These are phyloP conservation scores for Ogataea angusta DNA, from an alignment of 805 yeast species.

Conservation along the genomic window DNA sequence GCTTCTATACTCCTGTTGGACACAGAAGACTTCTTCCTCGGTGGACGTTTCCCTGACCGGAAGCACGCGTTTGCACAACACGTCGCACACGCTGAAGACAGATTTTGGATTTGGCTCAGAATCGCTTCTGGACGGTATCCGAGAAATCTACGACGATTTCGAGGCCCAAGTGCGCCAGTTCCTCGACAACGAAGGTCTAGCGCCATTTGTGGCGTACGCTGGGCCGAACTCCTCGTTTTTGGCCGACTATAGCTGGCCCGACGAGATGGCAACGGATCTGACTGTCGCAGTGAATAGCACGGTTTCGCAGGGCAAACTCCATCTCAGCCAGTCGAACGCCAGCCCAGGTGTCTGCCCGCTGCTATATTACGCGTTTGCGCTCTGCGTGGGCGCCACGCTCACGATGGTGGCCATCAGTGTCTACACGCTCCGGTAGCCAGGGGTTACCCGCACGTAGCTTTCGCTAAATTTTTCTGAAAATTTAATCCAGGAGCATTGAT, in stretches of 20 bases:
- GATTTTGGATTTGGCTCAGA: neutral
- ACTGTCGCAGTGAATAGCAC: neutral
- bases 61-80: neutral
- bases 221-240: neutral
- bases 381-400: neutral
- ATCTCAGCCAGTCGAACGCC: neutral
- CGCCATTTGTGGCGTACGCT: neutral
- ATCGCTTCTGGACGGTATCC: neutral
- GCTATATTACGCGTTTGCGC: constrained; percentile 4
- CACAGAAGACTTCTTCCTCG: neutral
- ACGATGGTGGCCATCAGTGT: constrained; percentile 4
- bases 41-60: neutral
- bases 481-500: constrained; percentile 3
- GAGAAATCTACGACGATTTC: neutral
- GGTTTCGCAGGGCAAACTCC: neutral
- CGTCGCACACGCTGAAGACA: neutral
- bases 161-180: neutral
- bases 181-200: neutral
- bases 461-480: constrained; percentile 8
- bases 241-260: constrained; percentile 1
- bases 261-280: neutral
- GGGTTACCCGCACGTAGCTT: constrained; percentile 9
- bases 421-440: neutral
- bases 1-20: constrained; percentile 1
- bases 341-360: neutral